Evolutionary conservation across 192 early-diverging fungal genomes (phyloP), one percentile per base, ranked within the genome.

Genomic region (Coemansia erecta): DNA sequence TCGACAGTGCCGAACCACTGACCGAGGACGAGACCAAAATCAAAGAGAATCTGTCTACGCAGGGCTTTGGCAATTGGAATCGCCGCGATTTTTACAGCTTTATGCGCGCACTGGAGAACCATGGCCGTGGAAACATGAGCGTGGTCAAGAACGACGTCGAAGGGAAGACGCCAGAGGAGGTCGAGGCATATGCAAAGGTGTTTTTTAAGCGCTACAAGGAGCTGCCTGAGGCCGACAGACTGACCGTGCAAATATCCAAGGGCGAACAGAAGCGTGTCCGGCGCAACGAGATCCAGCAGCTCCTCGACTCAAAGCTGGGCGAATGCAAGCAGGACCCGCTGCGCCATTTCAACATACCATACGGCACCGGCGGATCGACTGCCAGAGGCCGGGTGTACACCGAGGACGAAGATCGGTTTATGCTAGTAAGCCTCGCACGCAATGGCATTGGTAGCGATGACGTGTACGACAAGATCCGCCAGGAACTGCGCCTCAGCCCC

Each of bases 391-490:
- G 89, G 35, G 95, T 85, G 68, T 82, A 75, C 55, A 94, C 94
- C 0, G 97, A 99, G 63, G 94, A 97, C 24, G 97, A 99, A 78
- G 97, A 99, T 73, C 89, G 97, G 18, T 99, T 95, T 70, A 72
- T 99, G 74, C 77, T 99, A 42, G 92, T 99, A 13, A 85, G 83
- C 61, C 74, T 97, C 52, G 90, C 93, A 19, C 90, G 87, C 54
- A 88, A 90, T 61, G 94, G 95, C 4, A 93, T 93, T 53, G 92
- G 88, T 14, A 84, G 85, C 22, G 95, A 97, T 21, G 94, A 97
- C 52, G 93, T 94, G 0, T 94, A 95, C 68, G 97, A 99, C 37
- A 86, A 84, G 52, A 94, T 99, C 65, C 82, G 93, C 22, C 84
- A 87, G 48, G 94, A 97, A 58, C 83, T 97, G 23, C 88, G 86